Evolutionary conservation across 164 flowering plant species (phyloP).

Genomic region (Magnolia sinica): DNA sequence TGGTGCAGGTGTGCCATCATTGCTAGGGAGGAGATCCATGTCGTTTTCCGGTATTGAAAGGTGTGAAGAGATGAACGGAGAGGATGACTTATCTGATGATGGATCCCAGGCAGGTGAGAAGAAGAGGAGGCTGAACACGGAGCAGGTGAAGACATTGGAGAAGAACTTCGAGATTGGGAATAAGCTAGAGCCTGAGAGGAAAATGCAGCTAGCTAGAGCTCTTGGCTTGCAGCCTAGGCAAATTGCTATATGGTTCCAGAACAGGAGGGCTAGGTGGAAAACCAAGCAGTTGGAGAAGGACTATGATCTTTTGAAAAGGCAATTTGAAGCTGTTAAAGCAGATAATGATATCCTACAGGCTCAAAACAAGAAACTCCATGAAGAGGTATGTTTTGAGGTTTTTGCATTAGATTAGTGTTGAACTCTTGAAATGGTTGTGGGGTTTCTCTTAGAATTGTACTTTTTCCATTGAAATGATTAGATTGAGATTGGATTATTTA

Average conservation of each 20-base stretch:
- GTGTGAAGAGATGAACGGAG: constrained; percentile 37
- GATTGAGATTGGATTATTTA: no score
- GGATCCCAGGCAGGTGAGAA: constrained; percentile 63
- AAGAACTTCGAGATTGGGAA: constrained; percentile 82
- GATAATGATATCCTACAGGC: constrained; percentile 72
- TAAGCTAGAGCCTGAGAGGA: constrained; percentile 90
- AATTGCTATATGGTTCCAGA: constrained; percentile 88
- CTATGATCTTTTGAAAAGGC: constrained; percentile 68
- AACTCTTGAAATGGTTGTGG: background rate
- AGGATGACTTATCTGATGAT: constrained; percentile 53
- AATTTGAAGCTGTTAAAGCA: constrained; percentile 64
- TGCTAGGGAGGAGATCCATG: constrained; percentile 72
- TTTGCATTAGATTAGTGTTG: constrained; percentile 7
- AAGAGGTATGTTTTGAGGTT: constrained; percentile 45
- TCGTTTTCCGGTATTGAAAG: constrained; percentile 59
- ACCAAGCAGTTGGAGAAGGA: constrained; percentile 92
- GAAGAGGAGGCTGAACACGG: constrained; percentile 78
- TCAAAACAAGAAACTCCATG: constrained; percentile 68
- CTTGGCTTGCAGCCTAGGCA: constrained; percentile 86
- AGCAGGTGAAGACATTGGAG: constrained; percentile 80
- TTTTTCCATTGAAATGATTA: no score
- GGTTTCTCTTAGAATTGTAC: no score
- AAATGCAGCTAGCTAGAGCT: constrained; percentile 76
- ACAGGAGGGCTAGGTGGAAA: constrained; percentile 89
- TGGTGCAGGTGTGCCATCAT: constrained; percentile 48